These are phyloP conservation scores for Oleoguttula mirabilis DNA, from an alignment of 495 filamentous ascomycete genomes.

Conservation along the genomic window DNA sequence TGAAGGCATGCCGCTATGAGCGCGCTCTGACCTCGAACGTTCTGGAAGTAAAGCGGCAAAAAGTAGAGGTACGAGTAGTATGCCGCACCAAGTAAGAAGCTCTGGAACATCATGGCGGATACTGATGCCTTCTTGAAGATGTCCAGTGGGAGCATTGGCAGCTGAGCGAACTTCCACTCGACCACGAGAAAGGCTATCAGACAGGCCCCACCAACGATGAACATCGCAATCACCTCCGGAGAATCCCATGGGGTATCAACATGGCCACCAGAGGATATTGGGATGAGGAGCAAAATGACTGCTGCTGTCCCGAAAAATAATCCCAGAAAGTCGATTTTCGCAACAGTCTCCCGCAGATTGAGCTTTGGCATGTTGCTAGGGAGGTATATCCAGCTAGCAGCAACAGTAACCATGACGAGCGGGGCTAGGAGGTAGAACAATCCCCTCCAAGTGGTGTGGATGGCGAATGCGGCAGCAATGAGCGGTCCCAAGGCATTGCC, in stretches of 20 bases:
- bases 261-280: constrained; percentile 47
- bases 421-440: constrained; percentile 26
- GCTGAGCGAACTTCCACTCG: constrained; percentile 44
- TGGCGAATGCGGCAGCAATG: constrained; percentile 22
- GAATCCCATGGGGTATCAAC: constrained; percentile 50
- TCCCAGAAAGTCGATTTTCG: constrained; percentile 46
- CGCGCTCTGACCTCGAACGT: constrained; percentile 27
- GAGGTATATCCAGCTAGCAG: constrained; percentile 28
- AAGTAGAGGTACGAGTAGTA: constrained; percentile 46
- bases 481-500: constrained; percentile 25
- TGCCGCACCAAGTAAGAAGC: constrained; percentile 46
- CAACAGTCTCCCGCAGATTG: constrained; percentile 31
- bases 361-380: constrained; percentile 29
- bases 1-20: constrained; percentile 37
- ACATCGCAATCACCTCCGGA: constrained; percentile 50
- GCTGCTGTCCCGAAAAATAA: constrained; percentile 39
- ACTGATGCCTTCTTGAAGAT: constrained; percentile 46
- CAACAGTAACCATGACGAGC: constrained; percentile 20
- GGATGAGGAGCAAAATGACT: constrained; percentile 48
- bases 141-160: constrained; percentile 50
- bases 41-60: constrained; percentile 39
- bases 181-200: constrained; percentile 41
- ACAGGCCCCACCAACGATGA: constrained; percentile 39
- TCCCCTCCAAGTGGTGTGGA: constrained; percentile 24
- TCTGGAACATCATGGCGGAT: constrained; percentile 43